Percentiles rank a stretch among this genome's conserved stretches.
Evolutionary conservation across 805 yeast species (phyloP).

Genomic region (Spathaspora sp.): DNA sequence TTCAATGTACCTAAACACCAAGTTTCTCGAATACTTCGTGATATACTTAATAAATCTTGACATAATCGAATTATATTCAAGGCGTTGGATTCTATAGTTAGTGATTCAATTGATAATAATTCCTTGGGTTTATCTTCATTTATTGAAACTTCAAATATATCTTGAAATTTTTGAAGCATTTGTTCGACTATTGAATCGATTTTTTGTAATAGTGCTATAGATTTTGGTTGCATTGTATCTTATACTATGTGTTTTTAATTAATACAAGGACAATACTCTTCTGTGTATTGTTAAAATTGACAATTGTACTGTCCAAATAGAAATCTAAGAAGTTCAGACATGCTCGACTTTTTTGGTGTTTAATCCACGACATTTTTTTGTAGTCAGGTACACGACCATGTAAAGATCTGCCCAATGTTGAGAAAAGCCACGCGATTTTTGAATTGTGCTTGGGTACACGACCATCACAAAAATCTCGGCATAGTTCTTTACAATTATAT

Average conservation of each 20-base stretch:
- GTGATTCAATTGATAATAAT: constrained; percentile 47
- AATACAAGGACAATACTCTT: too few species aligned
- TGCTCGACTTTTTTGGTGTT: too few species aligned
- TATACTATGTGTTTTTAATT: too few species aligned
- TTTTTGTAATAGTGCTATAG: constrained; percentile 31
- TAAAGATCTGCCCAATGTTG: too few species aligned
- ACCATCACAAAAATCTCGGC: neutral
- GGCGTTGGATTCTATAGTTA: constrained; percentile 53
- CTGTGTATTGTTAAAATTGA: too few species aligned
- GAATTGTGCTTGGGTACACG: neutral
- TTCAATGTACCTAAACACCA: constrained; percentile 58
- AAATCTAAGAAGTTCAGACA: too few species aligned
- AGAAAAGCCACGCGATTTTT: too few species aligned
- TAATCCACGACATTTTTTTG: too few species aligned
- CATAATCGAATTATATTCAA: constrained; percentile 48
- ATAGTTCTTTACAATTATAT: too few species aligned
- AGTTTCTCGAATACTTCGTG: constrained; percentile 48
- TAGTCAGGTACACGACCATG: too few species aligned
- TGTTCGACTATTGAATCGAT: constrained; percentile 51
- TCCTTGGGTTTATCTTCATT: constrained; percentile 39
- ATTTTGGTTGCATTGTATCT: constrained; percentile 40
- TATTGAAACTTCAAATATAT: constrained; percentile 46
- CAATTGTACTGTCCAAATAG: too few species aligned
- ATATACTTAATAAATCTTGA: constrained; percentile 49
- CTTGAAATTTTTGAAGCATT: constrained; percentile 49